Base-by-base conservation (phyloP, 805 yeast species). In the Metschnikowia kofuensis region DNA sequence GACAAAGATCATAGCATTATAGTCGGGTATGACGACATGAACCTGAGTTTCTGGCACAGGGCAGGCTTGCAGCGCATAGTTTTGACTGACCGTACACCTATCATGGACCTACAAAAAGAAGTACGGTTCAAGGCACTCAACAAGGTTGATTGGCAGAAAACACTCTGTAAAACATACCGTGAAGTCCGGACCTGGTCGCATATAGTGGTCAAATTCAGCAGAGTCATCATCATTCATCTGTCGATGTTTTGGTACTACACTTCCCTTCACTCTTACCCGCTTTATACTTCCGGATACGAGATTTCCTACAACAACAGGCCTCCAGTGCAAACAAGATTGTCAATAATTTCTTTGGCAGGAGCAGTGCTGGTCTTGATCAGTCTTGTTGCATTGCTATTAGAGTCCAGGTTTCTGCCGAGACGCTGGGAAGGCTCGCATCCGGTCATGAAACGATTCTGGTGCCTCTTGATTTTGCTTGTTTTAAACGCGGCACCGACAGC, bases 111-210 rank as follows among this genome's bases (percentile, higher is more conserved):
- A 32, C 78, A 80, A 2, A 71, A 81, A 0, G 62, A 69, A 16
- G 82, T 83, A 47, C 71, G 96, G 52, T 88, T 80, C 56, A 50
- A 70, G 7, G 62, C 69, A 35, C 67, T 89, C 31, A 72, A 75
- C 48, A 72, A 78, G 16, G 78, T 87, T 3, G 64, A 75, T 1
- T 89, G 97, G 97, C 59, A 69, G 2, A 77, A 75, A 48, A 84
- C 82, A 0, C 84, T 89, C 55, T 88, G 89, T 79, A 94, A 94
- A 75, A 94, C 99, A 47, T 94, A 87, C 75, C 87, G 85, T 66
- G 99, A 94, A 76, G 83, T 87, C 48, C 85, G 99, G 74, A 88
- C 99, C 34, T 94, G 99, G 99, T 84, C 92, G 72, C 99, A 94
- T 74, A 70, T 92, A 71, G 73, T 92, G 45, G 89, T 96, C 61